Evolutionary conservation across 371 early-diverging fungal genomes (phyloP), one percentile per base, ranked within the genome.

Genomic region (Syncephalastrum sp.): DNA sequence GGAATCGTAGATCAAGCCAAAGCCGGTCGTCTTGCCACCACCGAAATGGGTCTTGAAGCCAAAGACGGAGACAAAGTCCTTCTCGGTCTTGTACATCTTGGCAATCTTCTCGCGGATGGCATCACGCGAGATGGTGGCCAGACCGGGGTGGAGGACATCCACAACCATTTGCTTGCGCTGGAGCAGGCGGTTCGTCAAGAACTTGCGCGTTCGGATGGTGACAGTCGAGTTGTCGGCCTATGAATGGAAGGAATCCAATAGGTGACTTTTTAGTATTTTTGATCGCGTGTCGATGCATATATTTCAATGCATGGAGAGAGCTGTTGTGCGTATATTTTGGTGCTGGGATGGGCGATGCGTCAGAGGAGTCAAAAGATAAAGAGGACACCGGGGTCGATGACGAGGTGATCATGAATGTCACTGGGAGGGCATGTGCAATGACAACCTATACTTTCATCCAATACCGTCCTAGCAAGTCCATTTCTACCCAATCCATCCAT

Each of bases 131-230:
- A 96, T 74, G 82, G 91, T 95, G 68, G 99, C 86, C 59, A 85
- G 87, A 51, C 91, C 91, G 60, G 98, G 97, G 83, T 98, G 99
- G 72, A 96, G 79, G 70, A 98, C 87, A 75, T 98, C 98, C 56
- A 98, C 86, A 54, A 96, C 92, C 93, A 97, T 94, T 88, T 98
- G 98, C 90, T 92, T 96, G 76, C 99, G 91, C 82, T 91, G 90
- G 61, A 98, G 92, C 72, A 98, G 89, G 74, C 93, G 94, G 96
- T 98, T 98, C 77, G 97, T 95, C 75, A 97, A 83, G 91, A 96
- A 97, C 87, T 97, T 95, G 82, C 95, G 90, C 69, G 97, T 96
- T 72, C 98, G 84, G 81, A 98, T 86, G 65, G 96, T 98, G 76
- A 90, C 93, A 72, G 84, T 77, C 71, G 79, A 57, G 58, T 67